Base-by-base conservation (phyloP, 164 flowering plant species). In the Akebia trifoliata region DNA sequence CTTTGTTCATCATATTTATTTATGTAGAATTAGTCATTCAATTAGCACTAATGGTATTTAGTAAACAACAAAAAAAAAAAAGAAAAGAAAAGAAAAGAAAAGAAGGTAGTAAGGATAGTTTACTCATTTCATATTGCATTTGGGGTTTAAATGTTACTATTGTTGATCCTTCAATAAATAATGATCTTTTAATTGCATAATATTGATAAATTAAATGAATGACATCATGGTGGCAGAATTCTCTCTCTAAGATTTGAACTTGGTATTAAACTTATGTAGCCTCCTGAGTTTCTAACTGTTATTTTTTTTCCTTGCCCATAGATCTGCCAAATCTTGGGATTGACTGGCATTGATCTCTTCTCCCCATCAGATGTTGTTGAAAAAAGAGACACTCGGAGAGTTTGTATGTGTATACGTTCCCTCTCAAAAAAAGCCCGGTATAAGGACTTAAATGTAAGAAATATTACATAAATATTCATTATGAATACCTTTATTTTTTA, bases 291-390 rank as follows among this genome's bases (percentile, higher is more conserved):
- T 66, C 31, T 51, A 4, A 38, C 51, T 39, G 11, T 35, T 39
- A 3, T 49, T 36, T 44, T 22, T 26, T 22, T 51, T 18, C 31
- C 42, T n/a, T 43, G 4, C 37, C 46, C 45, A 59, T 56, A 85
- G 91, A 45, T 82, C 15, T 82, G 91, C 81, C 76, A 79, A 71
- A 65, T 77, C 28, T 22, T 85, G 72, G 87, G 87, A 25, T 61
- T 85, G 72, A 71, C 65, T 43, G 73, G 85, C 43, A 69, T 82
- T 25, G 91, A 85, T 65, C 82, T 85, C 49, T 85, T 85, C 62
- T 73, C 85, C 15, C 84, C 91, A 43, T 82, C 91, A 14, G 91
- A 85, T 63, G 85, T 85, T 62, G 91, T 85, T 34, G 85, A 85
- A 73, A 82, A 74, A 70, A 75, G 73, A 68, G 63, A 77, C 59